Evolutionary conservation across 345 rosid genomes (phyloP).

Genomic region (Corchorus olitorius): DNA sequence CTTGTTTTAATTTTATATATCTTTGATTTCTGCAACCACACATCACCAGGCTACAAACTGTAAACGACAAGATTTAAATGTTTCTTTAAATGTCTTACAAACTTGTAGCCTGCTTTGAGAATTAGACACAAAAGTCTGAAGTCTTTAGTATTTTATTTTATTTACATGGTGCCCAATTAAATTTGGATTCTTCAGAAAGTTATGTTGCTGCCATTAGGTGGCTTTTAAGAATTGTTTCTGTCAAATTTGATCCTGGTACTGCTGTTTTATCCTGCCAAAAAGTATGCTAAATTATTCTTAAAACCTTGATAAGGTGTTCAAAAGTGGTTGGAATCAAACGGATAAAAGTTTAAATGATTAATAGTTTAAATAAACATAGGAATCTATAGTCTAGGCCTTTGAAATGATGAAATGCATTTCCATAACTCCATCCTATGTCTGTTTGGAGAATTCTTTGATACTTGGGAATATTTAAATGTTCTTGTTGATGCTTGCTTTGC

Average conservation of each 20-base stretch:
- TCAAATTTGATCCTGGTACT: not conserved
- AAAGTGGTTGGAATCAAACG: not conserved
- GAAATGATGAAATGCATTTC: not conserved
- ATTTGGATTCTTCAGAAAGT: slow-evolving; percentile 2
- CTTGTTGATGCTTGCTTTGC: not conserved
- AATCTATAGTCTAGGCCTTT: not conserved
- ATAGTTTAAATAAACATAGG: not conserved
- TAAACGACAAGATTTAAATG: not conserved
- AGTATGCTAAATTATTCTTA: slow-evolving; percentile 1
- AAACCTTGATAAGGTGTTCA: not conserved
- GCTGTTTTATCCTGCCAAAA: not conserved
- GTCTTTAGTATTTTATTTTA: not conserved
- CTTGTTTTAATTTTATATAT: too few relatives aligned
- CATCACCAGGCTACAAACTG: too few relatives aligned
- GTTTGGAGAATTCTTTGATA: not conserved
- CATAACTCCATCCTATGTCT: not conserved
- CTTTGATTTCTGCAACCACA: too few relatives aligned
- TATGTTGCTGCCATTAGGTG: not conserved
- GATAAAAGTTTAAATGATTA: not conserved
- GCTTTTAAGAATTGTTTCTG: not conserved
- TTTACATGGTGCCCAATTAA: not conserved
- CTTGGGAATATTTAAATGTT: not conserved
- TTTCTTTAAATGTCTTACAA: not conserved
- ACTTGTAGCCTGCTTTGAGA: not conserved
- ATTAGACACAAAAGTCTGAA: not conserved